A percentile compares a stretch with the other conserved stretches of the same genome.
phyloP scores from a whole-genome alignment of 106 monocot species.

The Dendrobium catenatum region DNA sequence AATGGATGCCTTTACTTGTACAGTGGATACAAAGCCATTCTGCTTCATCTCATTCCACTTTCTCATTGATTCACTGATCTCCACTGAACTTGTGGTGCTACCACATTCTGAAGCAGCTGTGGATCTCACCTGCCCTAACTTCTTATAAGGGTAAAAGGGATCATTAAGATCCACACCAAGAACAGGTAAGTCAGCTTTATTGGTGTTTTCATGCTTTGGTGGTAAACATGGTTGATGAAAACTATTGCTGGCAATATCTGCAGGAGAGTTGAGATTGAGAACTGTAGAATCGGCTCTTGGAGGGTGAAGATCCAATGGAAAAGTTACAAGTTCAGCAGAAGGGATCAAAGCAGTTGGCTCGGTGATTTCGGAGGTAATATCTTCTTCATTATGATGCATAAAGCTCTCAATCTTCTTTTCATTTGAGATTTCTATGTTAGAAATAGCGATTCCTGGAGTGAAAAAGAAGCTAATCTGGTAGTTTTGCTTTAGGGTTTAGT shows the following conservation, averaged over 20 bases:
- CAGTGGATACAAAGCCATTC: slow-evolving; percentile 69
- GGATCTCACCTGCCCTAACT: slow-evolving; percentile 23
- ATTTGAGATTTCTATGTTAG: not conserved
- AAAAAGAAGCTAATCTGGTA: not conserved
- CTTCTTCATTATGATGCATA: not conserved
- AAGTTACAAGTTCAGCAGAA: not conserved
- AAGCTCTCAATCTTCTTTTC: not conserved
- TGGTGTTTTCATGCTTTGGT: not conserved
- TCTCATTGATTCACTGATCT: slow-evolving; percentile 46
- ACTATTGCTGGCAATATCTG: not conserved
- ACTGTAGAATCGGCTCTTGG: not conserved
- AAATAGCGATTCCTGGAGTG: not conserved
- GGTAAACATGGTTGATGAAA: not conserved
- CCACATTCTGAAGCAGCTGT: slow-evolving; percentile 53
- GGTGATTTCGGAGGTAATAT: not conserved
- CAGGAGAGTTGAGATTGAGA: not conserved
- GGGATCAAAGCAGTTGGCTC: not conserved
- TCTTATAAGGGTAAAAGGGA: slow-evolving; percentile 58
- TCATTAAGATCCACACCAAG: slow-evolving; percentile 31
- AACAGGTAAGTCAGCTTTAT: not conserved
- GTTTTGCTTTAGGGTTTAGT: too few species aligned
- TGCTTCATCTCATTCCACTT: slow-evolving; percentile 79
- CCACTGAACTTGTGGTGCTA: slow-evolving; percentile 52
- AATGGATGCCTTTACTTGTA: slow-evolving; percentile 28
- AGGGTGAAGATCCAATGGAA: not conserved